A percentile compares a stretch with the other conserved stretches of the same genome.
phyloP scores from a whole-genome alignment of 2,329 filamentous ascomycete species.

The Fusarium pininemorale region DNA sequence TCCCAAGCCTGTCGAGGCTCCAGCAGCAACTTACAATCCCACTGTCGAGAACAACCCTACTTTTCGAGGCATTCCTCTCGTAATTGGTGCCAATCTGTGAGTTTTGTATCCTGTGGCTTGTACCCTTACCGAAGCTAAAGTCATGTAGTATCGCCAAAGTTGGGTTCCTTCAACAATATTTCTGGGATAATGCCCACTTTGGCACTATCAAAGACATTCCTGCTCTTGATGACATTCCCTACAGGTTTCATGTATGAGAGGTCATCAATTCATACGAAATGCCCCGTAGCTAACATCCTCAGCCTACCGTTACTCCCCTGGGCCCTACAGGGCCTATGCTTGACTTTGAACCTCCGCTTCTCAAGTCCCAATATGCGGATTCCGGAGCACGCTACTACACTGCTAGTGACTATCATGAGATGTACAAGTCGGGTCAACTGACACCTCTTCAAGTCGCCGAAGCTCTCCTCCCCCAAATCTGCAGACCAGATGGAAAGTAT shows the following conservation, averaged over 20 bases:
- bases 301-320: constrained; percentile 68
- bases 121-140: constrained; percentile 4
- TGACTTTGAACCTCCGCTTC: constrained; percentile 54
- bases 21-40: constrained; percentile 49
- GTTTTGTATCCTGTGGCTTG: constrained; percentile 25
- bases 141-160: constrained; percentile 65
- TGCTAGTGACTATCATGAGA: constrained; percentile 77
- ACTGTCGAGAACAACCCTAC: constrained; percentile 70
- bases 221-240: constrained; percentile 55
- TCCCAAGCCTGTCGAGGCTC: constrained; percentile 49
- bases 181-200: constrained; percentile 76
- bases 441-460: constrained; percentile 79
- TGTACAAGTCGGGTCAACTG: constrained; percentile 74
- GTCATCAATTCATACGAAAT: too few relatives aligned
- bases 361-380: constrained; percentile 52
- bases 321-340: constrained; percentile 50
- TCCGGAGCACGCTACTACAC: constrained; percentile 69
- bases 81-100: constrained; percentile 69
- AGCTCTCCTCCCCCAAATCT: constrained; percentile 75
- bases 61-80: constrained; percentile 71
- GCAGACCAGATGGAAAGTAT: constrained; percentile 66
- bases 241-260: constrained; percentile 58
- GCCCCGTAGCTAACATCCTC: constrained; percentile 1
- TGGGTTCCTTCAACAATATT: constrained; percentile 67
- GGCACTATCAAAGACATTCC: constrained; percentile 57